Conservation (phyloP, 2,329 filamentous ascomycete genomes). For the Capronia americana region DNA sequence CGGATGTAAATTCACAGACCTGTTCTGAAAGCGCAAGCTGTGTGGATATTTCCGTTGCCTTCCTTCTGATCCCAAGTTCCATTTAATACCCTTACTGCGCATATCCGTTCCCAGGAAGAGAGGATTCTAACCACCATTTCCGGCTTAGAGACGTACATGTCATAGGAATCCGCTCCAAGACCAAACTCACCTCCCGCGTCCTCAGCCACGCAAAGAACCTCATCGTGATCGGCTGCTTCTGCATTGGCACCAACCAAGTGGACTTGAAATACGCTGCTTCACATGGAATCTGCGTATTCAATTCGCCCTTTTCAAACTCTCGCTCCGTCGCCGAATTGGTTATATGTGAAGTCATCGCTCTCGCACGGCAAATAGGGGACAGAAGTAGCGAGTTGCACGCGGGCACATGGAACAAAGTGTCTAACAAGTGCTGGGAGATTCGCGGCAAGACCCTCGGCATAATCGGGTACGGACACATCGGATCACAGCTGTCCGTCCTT, state of each 20-base stretch:
- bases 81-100: background rate
- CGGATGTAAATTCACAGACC: constrained; percentile 12
- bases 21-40: constrained; percentile 6
- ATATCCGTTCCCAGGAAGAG: background rate
- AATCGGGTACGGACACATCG: constrained; percentile 96
- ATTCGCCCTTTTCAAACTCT: constrained; percentile 98
- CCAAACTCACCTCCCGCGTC: constrained; percentile 85
- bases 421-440: constrained; percentile 95
- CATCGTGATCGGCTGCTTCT: constrained; percentile 96
- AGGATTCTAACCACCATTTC: constrained; percentile 17
- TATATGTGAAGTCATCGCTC: constrained; percentile 88
- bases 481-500: constrained; percentile 91
- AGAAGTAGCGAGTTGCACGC: constrained; percentile 92
- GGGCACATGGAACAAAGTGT: constrained; percentile 98
- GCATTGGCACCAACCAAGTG: constrained; percentile 97
- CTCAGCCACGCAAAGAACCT: constrained; percentile 90
- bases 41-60: constrained; percentile 11
- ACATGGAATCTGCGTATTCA: constrained; percentile 95
- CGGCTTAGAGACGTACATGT: constrained; percentile 82
- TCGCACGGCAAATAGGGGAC: constrained; percentile 91
- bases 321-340: constrained; percentile 95
- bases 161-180: constrained; percentile 97
- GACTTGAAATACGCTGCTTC: constrained; percentile 82
- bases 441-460: constrained; percentile 97
- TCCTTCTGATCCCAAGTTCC: background rate